Percentiles rank a stretch among this genome's conserved stretches.
Evolutionary conservation across 1,284 basidiomycete species (phyloP).

Genomic region (Tylopilus sp.): DNA sequence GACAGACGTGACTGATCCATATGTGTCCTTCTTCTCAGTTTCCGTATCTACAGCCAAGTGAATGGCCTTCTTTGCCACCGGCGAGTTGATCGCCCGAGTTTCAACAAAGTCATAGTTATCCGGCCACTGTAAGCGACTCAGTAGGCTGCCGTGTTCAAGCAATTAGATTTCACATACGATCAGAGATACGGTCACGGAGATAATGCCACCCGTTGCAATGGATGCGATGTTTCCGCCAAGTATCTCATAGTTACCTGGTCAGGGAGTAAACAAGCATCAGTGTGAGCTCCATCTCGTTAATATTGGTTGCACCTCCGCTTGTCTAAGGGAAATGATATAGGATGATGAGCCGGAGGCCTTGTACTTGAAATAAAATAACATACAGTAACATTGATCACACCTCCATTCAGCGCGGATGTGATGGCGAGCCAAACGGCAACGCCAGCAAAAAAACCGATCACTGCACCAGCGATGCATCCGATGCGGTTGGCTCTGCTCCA

Average conservation of each 20-base stretch:
- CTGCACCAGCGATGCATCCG: conserved; percentile 71
- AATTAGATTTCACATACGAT: conserved; percentile 18
- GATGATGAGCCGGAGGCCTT: conserved; percentile 2
- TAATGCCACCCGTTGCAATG: conserved; percentile 77
- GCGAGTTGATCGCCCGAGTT: conserved; percentile 72
- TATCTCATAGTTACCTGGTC: conserved; percentile 73
- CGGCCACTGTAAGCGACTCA: conserved; percentile 53
- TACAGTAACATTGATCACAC: conserved; percentile 70
- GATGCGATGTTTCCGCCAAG: conserved; percentile 86
- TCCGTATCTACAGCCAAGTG: conserved; percentile 27
- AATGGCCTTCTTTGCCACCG: conserved; percentile 17
- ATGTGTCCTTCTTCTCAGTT: conserved; percentile 41
- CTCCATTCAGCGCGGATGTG: conserved; percentile 65
- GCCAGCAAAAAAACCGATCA: conserved; percentile 70
- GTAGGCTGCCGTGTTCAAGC: not conserved
- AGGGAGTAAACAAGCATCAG: not conserved
- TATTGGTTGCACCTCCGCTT: conserved; percentile 41
- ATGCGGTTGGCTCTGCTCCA: conserved; percentile 83
- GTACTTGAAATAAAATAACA: not conserved
- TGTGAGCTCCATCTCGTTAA: not conserved
- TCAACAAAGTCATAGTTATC: conserved; percentile 76
- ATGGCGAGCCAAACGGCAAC: conserved; percentile 84
- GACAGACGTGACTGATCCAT: conserved; percentile 31
- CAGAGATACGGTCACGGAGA: conserved; percentile 62
- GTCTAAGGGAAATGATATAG: conserved; percentile 34